phyloP scores from a whole-genome alignment of 495 filamentous ascomycete species.

The Jackrogersella multiformis region DNA sequence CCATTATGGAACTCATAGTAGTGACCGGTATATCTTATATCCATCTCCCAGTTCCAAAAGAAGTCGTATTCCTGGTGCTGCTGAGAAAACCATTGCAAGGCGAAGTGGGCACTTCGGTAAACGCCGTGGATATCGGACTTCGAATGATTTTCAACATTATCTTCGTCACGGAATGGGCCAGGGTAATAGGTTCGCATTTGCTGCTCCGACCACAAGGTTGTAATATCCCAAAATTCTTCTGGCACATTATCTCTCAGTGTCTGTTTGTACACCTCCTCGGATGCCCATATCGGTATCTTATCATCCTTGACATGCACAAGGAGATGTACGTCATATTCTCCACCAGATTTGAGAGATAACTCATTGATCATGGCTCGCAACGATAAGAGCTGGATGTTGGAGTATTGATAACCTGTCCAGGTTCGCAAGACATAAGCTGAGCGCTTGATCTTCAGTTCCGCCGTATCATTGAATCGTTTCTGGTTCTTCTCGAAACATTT shows the following conservation, averaged over 20 bases:
- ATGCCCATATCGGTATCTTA: slow-evolving; percentile 62
- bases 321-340: slow-evolving; percentile 67
- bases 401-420: slow-evolving; percentile 56
- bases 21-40: slow-evolving; percentile 66
- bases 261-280: slow-evolving; percentile 58
- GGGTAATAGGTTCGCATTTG: slow-evolving; percentile 54
- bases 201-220: slow-evolving; percentile 64
- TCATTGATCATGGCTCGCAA: slow-evolving; percentile 67
- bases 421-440: slow-evolving; percentile 54
- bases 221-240: slow-evolving; percentile 63
- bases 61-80: slow-evolving; percentile 67
- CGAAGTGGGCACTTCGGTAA: slow-evolving; percentile 48
- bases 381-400: slow-evolving; percentile 54
- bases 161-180: slow-evolving; percentile 49
- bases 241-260: slow-evolving; percentile 62
- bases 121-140: slow-evolving; percentile 51
- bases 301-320: slow-evolving; percentile 67
- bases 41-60: slow-evolving; percentile 71
- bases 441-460: slow-evolving; percentile 41
- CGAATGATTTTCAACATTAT: slow-evolving; percentile 56
- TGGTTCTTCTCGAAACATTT: slow-evolving; percentile 73
- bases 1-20: slow-evolving; percentile 63
- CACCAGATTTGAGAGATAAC: slow-evolving; percentile 62
- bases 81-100: slow-evolving; percentile 66
- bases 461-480: slow-evolving; percentile 62